Percentiles rank a stretch among this genome's conserved stretches.
These are phyloP conservation scores for Zostera marina DNA, from an alignment of 116 monocot species.

Conservation along the genomic window DNA sequence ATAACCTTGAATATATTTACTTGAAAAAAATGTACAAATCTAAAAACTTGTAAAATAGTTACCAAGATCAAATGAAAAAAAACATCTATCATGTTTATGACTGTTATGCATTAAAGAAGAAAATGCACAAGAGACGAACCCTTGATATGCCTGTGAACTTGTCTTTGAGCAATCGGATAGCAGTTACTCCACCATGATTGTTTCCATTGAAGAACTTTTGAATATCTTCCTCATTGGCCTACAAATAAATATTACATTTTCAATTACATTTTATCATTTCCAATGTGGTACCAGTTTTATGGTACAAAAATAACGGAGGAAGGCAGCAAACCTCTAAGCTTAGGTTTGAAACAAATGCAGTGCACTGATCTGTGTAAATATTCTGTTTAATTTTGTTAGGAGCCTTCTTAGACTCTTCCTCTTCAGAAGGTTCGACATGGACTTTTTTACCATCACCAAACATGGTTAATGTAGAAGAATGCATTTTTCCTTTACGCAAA, in stretches of 20 bases:
- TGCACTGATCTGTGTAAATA: slow-evolving; percentile 65
- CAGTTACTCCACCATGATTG: slow-evolving; percentile 42
- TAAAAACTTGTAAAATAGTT: no score
- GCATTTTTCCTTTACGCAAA: neutral
- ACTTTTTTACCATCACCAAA: neutral
- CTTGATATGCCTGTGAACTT: slow-evolving; percentile 65
- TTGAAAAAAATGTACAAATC: no score
- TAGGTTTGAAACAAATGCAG: slow-evolving; percentile 73
- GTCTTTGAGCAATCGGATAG: slow-evolving; percentile 58
- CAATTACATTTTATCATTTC: neutral
- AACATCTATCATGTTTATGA: neutral
- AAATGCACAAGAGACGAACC: slow-evolving; percentile 20
- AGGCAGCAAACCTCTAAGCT: slow-evolving; percentile 37
- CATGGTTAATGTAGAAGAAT: neutral
- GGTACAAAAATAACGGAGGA: neutral
- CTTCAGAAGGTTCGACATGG: slow-evolving; percentile 5
- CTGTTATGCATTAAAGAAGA: neutral
- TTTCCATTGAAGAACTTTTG: slow-evolving; percentile 42
- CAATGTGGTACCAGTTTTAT: neutral
- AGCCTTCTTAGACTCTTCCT: slow-evolving; percentile 17
- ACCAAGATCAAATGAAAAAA: no score
- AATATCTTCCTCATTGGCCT: slow-evolving; percentile 74
- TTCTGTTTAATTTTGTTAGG: slow-evolving; percentile 22
- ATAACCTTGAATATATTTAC: no score
- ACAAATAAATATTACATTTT: slow-evolving; percentile 2